A percentile compares a stretch with the other conserved stretches of the same genome.
phyloP scores from a whole-genome alignment of 345 rosid genomes.

The Brassica cretica region DNA sequence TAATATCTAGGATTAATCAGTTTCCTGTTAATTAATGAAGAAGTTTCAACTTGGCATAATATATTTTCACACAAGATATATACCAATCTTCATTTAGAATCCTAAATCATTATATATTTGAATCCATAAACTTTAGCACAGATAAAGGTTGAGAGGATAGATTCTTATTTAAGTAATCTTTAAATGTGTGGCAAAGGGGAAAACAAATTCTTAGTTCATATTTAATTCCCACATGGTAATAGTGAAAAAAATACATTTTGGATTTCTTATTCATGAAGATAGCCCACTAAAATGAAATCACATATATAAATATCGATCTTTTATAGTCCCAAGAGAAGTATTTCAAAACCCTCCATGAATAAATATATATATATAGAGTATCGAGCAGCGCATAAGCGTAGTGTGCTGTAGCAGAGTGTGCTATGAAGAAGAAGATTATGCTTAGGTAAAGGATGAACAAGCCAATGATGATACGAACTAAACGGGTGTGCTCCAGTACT shows the following conservation, averaged over 20 bases:
- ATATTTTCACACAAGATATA: conserved; percentile 3
- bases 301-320: neutral
- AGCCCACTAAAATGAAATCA: neutral
- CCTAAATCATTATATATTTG: neutral
- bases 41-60: conserved; percentile 20
- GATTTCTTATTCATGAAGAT: neutral
- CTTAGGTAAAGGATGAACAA: no score
- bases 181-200: neutral
- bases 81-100: conserved; percentile 5
- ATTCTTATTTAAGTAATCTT: neutral
- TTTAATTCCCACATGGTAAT: conserved; percentile 5
- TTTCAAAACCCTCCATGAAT: no score
- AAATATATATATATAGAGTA: no score
- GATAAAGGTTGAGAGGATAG: neutral
- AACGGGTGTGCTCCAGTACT: no score
- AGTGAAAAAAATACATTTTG: neutral
- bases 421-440: no score
- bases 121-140: neutral
- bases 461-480: no score
- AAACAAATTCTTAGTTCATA: neutral
- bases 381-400: no score
- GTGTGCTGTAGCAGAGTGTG: no score
- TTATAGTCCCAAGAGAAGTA: no score
- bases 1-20: neutral
- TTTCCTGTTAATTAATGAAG: neutral